Evolutionary conservation across 805 yeast genomes (phyloP).

Genomic region (Barnettozyma sp.): DNA sequence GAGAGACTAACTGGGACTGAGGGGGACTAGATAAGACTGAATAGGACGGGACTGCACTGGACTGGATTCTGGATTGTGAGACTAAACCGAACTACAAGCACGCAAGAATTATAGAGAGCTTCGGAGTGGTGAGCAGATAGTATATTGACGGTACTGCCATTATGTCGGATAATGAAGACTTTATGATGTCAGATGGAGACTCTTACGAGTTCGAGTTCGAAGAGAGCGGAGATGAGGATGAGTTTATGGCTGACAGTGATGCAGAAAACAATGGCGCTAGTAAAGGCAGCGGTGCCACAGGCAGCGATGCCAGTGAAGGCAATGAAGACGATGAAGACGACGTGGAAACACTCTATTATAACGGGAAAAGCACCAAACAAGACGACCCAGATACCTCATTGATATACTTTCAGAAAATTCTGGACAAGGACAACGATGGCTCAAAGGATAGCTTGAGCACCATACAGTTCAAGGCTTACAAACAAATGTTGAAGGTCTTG

Average conservation of each 20-base stretch:
- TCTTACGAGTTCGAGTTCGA: slow-evolving; percentile 26
- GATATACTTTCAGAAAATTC: slow-evolving; percentile 11
- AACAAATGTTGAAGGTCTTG: slow-evolving; percentile 21
- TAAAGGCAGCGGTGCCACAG: too few relatives aligned
- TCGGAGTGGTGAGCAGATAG: too few relatives aligned
- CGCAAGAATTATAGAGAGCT: too few relatives aligned
- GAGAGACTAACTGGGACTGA: too few relatives aligned
- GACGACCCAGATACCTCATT: slow-evolving; percentile 22
- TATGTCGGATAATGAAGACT: slow-evolving; percentile 26
- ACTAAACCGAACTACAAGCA: too few relatives aligned
- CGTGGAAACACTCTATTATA: slow-evolving; percentile 25
- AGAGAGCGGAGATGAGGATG: slow-evolving; percentile 14
- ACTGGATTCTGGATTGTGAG: slow-evolving; percentile 1
- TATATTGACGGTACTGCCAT: too few relatives aligned
- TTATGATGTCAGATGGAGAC: slow-evolving; percentile 27
- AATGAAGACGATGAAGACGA: slow-evolving; percentile 23
- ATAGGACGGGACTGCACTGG: too few relatives aligned
- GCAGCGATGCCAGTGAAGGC: slow-evolving; percentile 10
- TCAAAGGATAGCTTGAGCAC: slow-evolving; percentile 26
- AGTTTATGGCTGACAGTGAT: slow-evolving; percentile 6
- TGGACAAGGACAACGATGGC: slow-evolving; percentile 31
- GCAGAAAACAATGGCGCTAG: too few relatives aligned
- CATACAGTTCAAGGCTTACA: slow-evolving; percentile 21
- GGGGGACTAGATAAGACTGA: too few relatives aligned
- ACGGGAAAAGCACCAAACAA: slow-evolving; percentile 21